Percentiles rank a stretch among this genome's conserved stretches.
These are phyloP conservation scores for Willaertia magna DNA, from an alignment of 208 protist genomes.

Conservation along the genomic window DNA sequence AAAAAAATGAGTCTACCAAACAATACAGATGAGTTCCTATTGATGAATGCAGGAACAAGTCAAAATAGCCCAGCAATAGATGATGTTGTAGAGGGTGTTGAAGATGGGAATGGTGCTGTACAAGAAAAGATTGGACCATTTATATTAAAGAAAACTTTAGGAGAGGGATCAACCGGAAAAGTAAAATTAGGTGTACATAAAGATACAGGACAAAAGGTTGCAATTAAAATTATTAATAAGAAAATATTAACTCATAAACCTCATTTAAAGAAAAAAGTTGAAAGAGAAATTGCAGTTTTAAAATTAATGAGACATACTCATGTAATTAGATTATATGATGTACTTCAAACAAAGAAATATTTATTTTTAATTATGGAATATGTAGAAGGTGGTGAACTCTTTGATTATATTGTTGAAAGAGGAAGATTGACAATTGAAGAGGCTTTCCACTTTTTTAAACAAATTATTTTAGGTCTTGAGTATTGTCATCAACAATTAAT, in stretches of 20 bases:
- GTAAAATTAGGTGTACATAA: slow-evolving; percentile 18
- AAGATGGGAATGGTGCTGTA: background rate
- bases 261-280: background rate
- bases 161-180: slow-evolving; percentile 18
- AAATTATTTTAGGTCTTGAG: slow-evolving; percentile 20
- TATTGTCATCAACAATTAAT: slow-evolving; percentile 20
- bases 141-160: slow-evolving; percentile 14
- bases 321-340: slow-evolving; percentile 18
- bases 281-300: slow-evolving; percentile 20
- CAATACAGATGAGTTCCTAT: no score
- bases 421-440: slow-evolving; percentile 9
- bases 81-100: no score
- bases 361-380: slow-evolving; percentile 85
- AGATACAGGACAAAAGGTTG: slow-evolving; percentile 11
- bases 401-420: slow-evolving; percentile 16
- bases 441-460: slow-evolving; percentile 19
- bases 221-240: slow-evolving; percentile 20
- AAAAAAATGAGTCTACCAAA: no score
- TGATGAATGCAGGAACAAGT: no score
- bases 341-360: slow-evolving; percentile 39
- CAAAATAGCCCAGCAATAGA: no score
- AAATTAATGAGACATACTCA: slow-evolving; percentile 17
- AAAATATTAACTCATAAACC: slow-evolving; percentile 9
- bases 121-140: slow-evolving; percentile 15
- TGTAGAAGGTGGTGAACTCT: slow-evolving; percentile 14